Percentiles rank a stretch among this genome's conserved stretches.
Conservation (phyloP, 352 stramenopile species). For the Globisporangium spiculum region DNA sequence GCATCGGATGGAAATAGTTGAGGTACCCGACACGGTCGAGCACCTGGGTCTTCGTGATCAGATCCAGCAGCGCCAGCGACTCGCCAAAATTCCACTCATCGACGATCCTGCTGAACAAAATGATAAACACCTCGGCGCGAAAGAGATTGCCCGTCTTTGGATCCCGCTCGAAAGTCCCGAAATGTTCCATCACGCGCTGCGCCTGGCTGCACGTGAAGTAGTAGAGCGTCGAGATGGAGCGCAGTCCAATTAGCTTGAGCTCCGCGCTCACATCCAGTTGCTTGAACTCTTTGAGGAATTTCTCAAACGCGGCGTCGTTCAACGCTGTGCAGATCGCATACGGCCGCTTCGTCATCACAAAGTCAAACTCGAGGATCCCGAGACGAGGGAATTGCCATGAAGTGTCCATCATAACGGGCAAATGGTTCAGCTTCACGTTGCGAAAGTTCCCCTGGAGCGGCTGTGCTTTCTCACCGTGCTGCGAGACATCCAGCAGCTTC, state of each 20-base stretch:
- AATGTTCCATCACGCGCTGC: constrained; percentile 79
- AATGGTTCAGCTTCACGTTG: constrained; percentile 60
- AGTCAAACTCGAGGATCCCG: constrained; percentile 73
- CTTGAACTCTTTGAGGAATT: constrained; percentile 81
- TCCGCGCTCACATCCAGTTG: constrained; percentile 53
- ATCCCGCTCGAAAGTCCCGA: constrained; percentile 68
- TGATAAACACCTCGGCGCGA: constrained; percentile 69
- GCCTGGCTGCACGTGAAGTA: constrained; percentile 68
- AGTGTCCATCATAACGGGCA: constrained; percentile 44
- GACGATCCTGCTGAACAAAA: constrained; percentile 61
- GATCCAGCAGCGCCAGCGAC: constrained; percentile 59
- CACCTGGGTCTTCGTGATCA: constrained; percentile 61
- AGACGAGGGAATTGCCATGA: constrained; percentile 64
- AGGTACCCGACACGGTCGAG: constrained; percentile 59
- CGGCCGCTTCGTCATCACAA: constrained; percentile 55
- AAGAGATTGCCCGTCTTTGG: constrained; percentile 46
- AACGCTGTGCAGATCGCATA: constrained; percentile 58
- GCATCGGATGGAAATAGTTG: constrained; percentile 63
- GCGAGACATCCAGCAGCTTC: constrained; percentile 65
- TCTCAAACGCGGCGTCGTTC: constrained; percentile 62
- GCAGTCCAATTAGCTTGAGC: constrained; percentile 66
- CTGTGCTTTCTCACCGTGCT: constrained; percentile 39
- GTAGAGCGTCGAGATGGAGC: constrained; percentile 65
- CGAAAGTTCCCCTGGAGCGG: constrained; percentile 47
- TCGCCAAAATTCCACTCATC: constrained; percentile 73